These are phyloP conservation scores for Pythium rishiriense DNA, from an alignment of 352 stramenopile species.

Conservation along the genomic window DNA sequence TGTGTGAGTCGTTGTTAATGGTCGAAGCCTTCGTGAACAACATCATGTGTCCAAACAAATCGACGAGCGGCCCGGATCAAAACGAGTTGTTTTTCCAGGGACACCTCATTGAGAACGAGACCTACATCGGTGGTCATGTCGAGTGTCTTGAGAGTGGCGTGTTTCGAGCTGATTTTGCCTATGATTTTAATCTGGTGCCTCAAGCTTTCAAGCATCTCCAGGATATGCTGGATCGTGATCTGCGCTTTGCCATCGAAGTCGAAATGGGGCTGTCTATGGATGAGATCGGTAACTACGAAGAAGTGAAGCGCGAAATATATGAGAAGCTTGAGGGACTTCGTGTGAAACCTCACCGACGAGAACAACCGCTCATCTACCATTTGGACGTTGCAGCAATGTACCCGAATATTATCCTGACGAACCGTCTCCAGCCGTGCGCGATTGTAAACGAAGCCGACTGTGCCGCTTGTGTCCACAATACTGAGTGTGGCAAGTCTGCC, in stretches of 20 bases:
- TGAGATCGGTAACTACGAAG: conserved; percentile 89
- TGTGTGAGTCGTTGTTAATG: conserved; percentile 99
- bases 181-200: conserved; percentile 96
- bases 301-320: conserved; percentile 91
- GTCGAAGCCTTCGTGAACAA: conserved; percentile 95
- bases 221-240: conserved; percentile 96
- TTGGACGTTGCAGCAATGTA: conserved; percentile 99
- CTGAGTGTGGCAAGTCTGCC: conserved; percentile 62
- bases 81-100: conserved; percentile 88
- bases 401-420: conserved; percentile 99
- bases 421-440: conserved; percentile 96
- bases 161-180: conserved; percentile 97
- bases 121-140: conserved; percentile 99
- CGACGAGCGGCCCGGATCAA: conserved; percentile 73
- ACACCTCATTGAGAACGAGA: conserved; percentile 97
- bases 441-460: conserved; percentile 97
- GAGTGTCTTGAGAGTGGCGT: conserved; percentile 98
- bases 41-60: conserved; percentile 99
- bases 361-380: conserved; percentile 98
- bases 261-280: conserved; percentile 88
- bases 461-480: conserved; percentile 95
- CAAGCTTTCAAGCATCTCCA: conserved; percentile 95
- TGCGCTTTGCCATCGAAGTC: conserved; percentile 96
- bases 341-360: conserved; percentile 89
- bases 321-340: conserved; percentile 92